A percentile compares a stretch with the other conserved stretches of the same genome.
phyloP scores from a whole-genome alignment of 2,329 filamentous ascomycete genomes.

The Pseudofabraea citricarpa region DNA sequence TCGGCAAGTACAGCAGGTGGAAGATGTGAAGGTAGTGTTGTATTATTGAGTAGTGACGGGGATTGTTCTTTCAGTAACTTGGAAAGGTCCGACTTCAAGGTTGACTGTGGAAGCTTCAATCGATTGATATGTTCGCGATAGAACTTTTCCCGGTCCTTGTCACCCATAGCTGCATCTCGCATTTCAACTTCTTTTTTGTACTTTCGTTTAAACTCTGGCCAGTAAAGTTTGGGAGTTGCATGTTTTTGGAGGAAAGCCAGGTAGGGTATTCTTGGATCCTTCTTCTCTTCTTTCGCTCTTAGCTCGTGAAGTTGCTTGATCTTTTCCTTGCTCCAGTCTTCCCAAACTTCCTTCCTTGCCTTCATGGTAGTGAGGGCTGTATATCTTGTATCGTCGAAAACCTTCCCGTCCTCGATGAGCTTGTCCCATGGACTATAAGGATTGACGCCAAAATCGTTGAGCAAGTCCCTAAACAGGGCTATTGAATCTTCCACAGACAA shows the following conservation, averaged over 20 bases:
- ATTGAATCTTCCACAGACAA: constrained; percentile 73
- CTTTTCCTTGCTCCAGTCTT: constrained; percentile 74
- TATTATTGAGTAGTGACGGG: constrained; percentile 51
- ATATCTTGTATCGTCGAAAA: constrained; percentile 84
- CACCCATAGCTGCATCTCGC: constrained; percentile 65
- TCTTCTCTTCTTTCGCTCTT: constrained; percentile 71
- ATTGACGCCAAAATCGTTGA: constrained; percentile 76
- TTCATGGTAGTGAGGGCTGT: constrained; percentile 78
- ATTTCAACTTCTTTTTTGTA: constrained; percentile 77
- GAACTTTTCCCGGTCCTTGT: constrained; percentile 74
- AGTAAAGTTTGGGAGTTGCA: constrained; percentile 89
- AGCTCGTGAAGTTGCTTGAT: constrained; percentile 69
- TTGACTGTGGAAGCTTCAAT: constrained; percentile 59
- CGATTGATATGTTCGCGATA: constrained; percentile 71
- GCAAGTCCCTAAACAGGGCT: constrained; percentile 76
- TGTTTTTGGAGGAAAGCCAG: constrained; percentile 74
- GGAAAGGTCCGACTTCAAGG: constrained; percentile 65
- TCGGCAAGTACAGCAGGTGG: constrained; percentile 61
- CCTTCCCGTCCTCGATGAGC: constrained; percentile 72
- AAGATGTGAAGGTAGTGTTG: constrained; percentile 50
- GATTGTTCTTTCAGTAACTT: constrained; percentile 60
- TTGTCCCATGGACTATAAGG: constrained; percentile 93
- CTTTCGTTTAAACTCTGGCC: constrained; percentile 94
- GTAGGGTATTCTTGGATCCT: constrained; percentile 79
- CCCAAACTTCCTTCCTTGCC: constrained; percentile 75